Evolutionary conservation across 495 filamentous ascomycete species (phyloP).

Genomic region (Penicillium mononematosum): DNA sequence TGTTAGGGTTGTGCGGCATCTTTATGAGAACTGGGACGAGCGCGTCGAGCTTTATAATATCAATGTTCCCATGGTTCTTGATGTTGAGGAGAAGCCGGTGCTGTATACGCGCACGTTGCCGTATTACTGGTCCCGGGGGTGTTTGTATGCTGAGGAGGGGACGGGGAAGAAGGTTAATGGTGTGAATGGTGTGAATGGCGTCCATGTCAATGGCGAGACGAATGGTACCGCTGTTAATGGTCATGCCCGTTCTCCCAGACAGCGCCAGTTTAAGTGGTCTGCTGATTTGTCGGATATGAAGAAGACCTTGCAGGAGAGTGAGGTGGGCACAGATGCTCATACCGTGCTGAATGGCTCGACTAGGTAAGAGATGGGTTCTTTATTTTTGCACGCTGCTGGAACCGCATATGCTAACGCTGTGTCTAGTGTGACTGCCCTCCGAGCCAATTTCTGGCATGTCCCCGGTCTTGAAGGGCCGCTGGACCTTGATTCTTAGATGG

Average conservation of each 20-base stretch:
- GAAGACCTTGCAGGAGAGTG: slow-evolving; percentile 43
- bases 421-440: slow-evolving; percentile 80
- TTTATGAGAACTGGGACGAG: slow-evolving; percentile 69
- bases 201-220: slow-evolving; percentile 38
- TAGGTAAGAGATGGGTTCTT: slow-evolving; percentile 30
- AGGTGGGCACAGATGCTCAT: slow-evolving; percentile 90
- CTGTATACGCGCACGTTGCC: slow-evolving; percentile 77
- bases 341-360: slow-evolving; percentile 72
- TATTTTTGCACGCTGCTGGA: background rate
- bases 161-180: slow-evolving; percentile 3
- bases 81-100: slow-evolving; percentile 62
- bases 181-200: slow-evolving; percentile 44
- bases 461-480: slow-evolving; percentile 66
- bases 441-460: slow-evolving; percentile 89
- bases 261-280: slow-evolving; percentile 44
- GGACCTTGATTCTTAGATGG: slow-evolving; percentile 46
- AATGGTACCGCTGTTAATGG: slow-evolving; percentile 19
- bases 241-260: slow-evolving; percentile 18
- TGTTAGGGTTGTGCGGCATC: slow-evolving; percentile 71
- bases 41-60: slow-evolving; percentile 81
- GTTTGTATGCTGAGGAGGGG: slow-evolving; percentile 68
- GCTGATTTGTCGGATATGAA: slow-evolving; percentile 50
- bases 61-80: slow-evolving; percentile 71
- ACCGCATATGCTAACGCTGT: slow-evolving; percentile 7
- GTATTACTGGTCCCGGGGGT: slow-evolving; percentile 80